A percentile compares a stretch with the other conserved stretches of the same genome.
Evolutionary conservation across 495 filamentous ascomycete species (phyloP).

Genomic region (Podospora pseudoanserina): DNA sequence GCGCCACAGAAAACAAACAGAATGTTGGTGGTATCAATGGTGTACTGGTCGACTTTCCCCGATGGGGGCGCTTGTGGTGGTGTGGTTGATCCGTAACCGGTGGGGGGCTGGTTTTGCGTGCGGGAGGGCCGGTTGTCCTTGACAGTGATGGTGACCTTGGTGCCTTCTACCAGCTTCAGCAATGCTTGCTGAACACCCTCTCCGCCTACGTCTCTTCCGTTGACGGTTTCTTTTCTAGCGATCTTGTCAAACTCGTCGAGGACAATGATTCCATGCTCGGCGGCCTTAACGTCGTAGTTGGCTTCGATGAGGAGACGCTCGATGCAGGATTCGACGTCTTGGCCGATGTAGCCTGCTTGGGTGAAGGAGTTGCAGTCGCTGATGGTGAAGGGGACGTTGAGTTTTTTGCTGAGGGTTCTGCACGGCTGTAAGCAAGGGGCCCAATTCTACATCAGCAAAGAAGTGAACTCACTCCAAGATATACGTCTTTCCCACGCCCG

Average conservation of each 20-base stretch:
- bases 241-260: slow-evolving; percentile 98
- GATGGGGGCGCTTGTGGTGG: slow-evolving; percentile 31
- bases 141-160: slow-evolving; percentile 80
- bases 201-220: slow-evolving; percentile 75
- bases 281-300: slow-evolving; percentile 80
- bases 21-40: slow-evolving; percentile 90
- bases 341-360: slow-evolving; percentile 95
- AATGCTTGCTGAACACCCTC: slow-evolving; percentile 96
- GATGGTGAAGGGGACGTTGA: slow-evolving; percentile 95
- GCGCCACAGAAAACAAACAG: slow-evolving; percentile 95
- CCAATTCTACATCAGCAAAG: background rate
- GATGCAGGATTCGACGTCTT: slow-evolving; percentile 91
- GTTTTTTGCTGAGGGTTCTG: slow-evolving; percentile 50
- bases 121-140: slow-evolving; percentile 70
- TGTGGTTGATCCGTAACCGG: slow-evolving; percentile 29
- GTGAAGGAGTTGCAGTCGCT: slow-evolving; percentile 97
- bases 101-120: slow-evolving; percentile 40
- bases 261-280: slow-evolving; percentile 90
- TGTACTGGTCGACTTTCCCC: slow-evolving; percentile 78
- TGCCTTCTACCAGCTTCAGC: slow-evolving; percentile 93
- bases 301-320: slow-evolving; percentile 84
- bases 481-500: slow-evolving; percentile 93
- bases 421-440: slow-evolving; percentile 4
- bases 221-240: slow-evolving; percentile 54
- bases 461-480: slow-evolving; percentile 57